These are phyloP conservation scores for Salvia rosmarinus DNA, from an alignment of 257 asterid species.

Conservation along the genomic window DNA sequence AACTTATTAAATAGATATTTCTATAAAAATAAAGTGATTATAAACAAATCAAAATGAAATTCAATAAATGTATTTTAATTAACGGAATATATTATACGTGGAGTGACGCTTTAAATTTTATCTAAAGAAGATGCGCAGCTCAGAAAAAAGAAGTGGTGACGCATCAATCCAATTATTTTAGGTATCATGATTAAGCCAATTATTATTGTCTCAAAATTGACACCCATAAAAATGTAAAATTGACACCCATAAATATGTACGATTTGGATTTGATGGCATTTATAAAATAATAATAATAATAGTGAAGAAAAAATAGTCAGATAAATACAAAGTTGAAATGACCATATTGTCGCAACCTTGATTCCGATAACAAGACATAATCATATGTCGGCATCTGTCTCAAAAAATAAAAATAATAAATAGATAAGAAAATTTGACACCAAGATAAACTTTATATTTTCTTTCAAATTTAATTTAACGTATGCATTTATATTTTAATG, in stretches of 20 bases:
- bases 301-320: neutral
- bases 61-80: too few species aligned
- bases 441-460: neutral
- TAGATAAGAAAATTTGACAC: neutral
- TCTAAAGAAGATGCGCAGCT: too few species aligned
- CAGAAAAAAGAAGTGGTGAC: neutral
- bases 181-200: constrained; percentile 12
- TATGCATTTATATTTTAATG: neutral
- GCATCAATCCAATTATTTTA: neutral
- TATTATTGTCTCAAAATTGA: neutral
- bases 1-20: too few species aligned
- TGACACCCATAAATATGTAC: too few species aligned
- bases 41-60: too few species aligned
- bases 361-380: neutral
- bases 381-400: neutral
- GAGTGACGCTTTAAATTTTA: too few species aligned
- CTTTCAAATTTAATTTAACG: neutral
- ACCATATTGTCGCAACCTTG: neutral
- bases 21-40: too few species aligned
- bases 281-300: neutral
- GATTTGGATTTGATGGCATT: neutral
- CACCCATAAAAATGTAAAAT: too few species aligned
- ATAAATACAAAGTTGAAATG: neutral
- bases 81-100: too few species aligned
- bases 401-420: neutral